phyloP scores from a whole-genome alignment of 768 basidiomycete species.

The Serendipita sp. region DNA sequence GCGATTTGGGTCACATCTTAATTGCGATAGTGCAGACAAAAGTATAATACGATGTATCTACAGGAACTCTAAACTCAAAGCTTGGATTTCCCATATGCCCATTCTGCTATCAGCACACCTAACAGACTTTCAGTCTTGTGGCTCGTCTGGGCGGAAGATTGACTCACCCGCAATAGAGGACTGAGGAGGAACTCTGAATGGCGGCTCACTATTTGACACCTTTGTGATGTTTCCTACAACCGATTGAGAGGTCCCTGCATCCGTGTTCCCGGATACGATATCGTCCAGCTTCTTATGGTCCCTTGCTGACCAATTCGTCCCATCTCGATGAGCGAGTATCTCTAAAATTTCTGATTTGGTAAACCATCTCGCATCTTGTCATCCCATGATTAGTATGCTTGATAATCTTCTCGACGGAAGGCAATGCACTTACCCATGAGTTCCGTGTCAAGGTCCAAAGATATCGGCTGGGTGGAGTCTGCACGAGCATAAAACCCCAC shows the following conservation, averaged over 20 bases:
- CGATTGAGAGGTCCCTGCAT: conserved; percentile 16
- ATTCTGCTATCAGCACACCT: conserved; percentile 69
- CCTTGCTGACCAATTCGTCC: conserved; percentile 30
- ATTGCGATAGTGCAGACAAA: neutral
- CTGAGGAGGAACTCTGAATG: conserved; percentile 58
- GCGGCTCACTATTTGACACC: conserved; percentile 25
- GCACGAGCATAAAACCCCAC: conserved; percentile 75
- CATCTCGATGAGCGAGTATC: conserved; percentile 41
- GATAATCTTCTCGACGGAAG: too few species aligned
- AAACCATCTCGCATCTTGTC: conserved; percentile 76
- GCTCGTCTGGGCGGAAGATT: neutral
- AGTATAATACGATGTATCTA: neutral
- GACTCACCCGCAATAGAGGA: conserved; percentile 27
- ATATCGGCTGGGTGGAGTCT: conserved; percentile 55
- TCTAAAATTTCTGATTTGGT: conserved; percentile 52
- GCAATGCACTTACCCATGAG: conserved; percentile 47
- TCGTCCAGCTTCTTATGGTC: conserved; percentile 39
- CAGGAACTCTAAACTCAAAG: neutral
- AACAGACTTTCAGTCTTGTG: conserved; percentile 32
- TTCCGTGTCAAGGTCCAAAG: conserved; percentile 85
- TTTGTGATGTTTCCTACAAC: conserved; percentile 15
- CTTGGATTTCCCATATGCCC: conserved; percentile 30
- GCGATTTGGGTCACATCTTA: neutral
- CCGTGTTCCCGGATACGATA: conserved; percentile 15
- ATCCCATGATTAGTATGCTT: conserved; percentile 3